Conservation (phyloP, 225 moss, liverwort and hornwort genomes). For the Climacium dendroides region DNA sequence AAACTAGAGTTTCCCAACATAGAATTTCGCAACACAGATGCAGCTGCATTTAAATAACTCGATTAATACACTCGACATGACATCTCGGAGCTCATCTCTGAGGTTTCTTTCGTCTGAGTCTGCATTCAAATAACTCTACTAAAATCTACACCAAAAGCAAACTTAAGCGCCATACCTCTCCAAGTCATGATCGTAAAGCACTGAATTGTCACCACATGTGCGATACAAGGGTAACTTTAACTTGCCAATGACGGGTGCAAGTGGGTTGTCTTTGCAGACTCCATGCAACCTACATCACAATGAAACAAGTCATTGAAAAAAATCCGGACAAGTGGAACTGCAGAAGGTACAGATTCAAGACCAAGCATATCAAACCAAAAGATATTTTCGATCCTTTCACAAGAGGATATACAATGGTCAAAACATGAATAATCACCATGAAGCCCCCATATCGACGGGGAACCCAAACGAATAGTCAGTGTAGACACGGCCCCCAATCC, state of each 20-base stretch:
- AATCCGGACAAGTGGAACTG: background rate
- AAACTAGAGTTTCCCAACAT: background rate
- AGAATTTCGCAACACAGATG: background rate
- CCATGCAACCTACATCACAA: constrained; percentile 74
- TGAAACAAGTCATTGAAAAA: background rate
- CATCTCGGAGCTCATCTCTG: background rate
- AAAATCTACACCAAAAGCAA: background rate
- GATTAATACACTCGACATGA: background rate
- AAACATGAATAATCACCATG: constrained; percentile 51
- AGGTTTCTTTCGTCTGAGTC: background rate
- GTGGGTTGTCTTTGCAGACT: constrained; percentile 87
- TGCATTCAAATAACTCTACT: background rate
- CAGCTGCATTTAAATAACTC: background rate
- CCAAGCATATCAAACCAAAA: background rate
- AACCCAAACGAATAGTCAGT: constrained; percentile 92
- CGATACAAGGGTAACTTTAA: constrained; percentile 78
- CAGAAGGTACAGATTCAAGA: background rate
- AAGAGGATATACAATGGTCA: background rate
- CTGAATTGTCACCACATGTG: constrained; percentile 94
- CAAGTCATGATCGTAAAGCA: constrained; percentile 92
- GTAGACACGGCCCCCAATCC: constrained; percentile 93
- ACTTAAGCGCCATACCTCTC: constrained; percentile 48
- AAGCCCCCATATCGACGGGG: constrained; percentile 98
- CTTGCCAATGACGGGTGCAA: constrained; percentile 74
- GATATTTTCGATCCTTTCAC: background rate